Base-by-base conservation (phyloP, 2,329 filamentous ascomycete genomes). In the Talaromyces sp. region DNA sequence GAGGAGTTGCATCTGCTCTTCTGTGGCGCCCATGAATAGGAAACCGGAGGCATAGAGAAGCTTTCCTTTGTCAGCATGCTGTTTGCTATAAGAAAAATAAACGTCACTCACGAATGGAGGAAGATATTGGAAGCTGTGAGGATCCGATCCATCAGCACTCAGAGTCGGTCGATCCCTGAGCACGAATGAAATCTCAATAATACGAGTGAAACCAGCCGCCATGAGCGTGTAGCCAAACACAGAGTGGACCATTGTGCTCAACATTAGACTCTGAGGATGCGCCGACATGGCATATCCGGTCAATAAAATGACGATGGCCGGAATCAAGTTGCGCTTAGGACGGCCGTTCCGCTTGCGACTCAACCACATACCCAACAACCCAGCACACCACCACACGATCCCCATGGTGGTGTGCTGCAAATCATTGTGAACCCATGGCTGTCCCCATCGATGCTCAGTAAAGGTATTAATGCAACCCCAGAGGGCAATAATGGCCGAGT, bases 361-460 rank as follows among this genome's bases (percentile, higher is more conserved):
- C 42, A 99, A 82, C 95, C 93, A 99, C 59, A 99, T 84, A 46
- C 95, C 95, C 11, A 93, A 84, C 33, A 99, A 80, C 25, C 95
- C 95, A 7, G 95, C 93, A 70, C 88, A 90, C 93, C 93, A 99
- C 95, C 95, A 99, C 58, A 99, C 87, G 66, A 99, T 86, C n/a
- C 95, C 95, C 93, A 99, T 98, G n/a, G 90, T 91, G 0, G 95
- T 99, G 76, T 99, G 95, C 76, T 99, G 93, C 79, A 96, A 86
- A 75, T 99, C 95, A 72, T 97, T 98, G 76, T 86, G 87, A 59
- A 90, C 92, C 95, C 95, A 99, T 0, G 86, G 84, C 0, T 83
- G 83, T 61, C 95, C 95, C 95, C 95, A 99, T 59, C 90, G 86
- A 74, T 99, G 95, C 77, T 98, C 95, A 18, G 95, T 99, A 69